phyloP scores from a whole-genome alignment of 225 moss, liverwort and hornwort species.

The Marchantia paleacea region DNA sequence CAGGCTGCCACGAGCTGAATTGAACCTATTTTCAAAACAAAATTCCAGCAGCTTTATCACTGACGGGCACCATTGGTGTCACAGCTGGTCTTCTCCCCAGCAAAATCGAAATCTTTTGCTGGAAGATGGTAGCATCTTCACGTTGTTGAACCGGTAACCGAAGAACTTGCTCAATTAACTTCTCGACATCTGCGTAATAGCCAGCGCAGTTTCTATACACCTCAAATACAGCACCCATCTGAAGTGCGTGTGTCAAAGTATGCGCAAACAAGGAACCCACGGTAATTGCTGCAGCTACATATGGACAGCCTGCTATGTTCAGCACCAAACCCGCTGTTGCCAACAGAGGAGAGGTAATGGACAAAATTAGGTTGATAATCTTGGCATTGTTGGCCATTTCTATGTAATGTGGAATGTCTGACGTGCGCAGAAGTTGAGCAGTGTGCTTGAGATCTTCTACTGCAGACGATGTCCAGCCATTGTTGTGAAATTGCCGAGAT shows the following conservation, averaged over 20 bases:
- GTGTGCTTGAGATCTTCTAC: too few relatives aligned
- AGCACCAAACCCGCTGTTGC: slow-evolving; percentile 19
- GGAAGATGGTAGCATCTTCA: slow-evolving; percentile 25
- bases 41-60: slow-evolving; percentile 19
- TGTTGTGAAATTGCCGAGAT: too few relatives aligned
- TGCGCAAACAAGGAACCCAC: too few relatives aligned
- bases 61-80: background rate
- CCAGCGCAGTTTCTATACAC: slow-evolving; percentile 31
- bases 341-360: slow-evolving; percentile 20
- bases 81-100: slow-evolving; percentile 8
- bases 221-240: slow-evolving; percentile 26
- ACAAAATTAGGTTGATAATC: slow-evolving; percentile 45
- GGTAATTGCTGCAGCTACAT: too few relatives aligned
- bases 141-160: slow-evolving; percentile 17
- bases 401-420: too few relatives aligned
- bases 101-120: slow-evolving; percentile 19
- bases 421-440: too few relatives aligned
- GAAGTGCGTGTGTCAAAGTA: slow-evolving; percentile 23
- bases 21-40: too few relatives aligned
- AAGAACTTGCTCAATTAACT: slow-evolving; percentile 17
- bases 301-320: slow-evolving; percentile 12
- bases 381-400: too few relatives aligned
- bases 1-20: too few relatives aligned
- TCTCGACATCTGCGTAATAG: slow-evolving; percentile 24
- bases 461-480: too few relatives aligned